These are phyloP conservation scores for Cryptosporidium baileyi DNA, from an alignment of 169 alveolate genomes.

Conservation along the genomic window DNA sequence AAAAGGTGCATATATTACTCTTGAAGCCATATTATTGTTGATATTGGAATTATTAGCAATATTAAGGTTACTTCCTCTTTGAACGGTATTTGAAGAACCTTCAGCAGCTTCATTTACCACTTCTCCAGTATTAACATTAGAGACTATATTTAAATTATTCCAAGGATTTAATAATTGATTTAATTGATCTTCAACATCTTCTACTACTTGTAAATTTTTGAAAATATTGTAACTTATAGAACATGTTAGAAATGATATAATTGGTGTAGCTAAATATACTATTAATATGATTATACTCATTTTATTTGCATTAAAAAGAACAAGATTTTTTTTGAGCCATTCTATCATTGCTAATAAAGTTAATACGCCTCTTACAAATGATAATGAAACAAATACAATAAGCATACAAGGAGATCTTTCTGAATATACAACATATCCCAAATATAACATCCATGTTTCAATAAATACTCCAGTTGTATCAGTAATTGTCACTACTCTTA, in stretches of 20 bases:
- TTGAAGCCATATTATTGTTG: neutral
- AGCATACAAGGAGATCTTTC: constrained; percentile 50
- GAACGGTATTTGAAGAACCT: neutral
- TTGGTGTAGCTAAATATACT: constrained; percentile 36
- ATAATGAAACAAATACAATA: constrained; percentile 42
- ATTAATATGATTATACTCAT: neutral
- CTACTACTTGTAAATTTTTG: constrained; percentile 34
- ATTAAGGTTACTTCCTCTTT: neutral
- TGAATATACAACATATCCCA: constrained; percentile 58
- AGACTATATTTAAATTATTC: neutral
- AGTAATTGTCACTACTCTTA: constrained; percentile 31
- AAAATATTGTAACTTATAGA: constrained; percentile 43
- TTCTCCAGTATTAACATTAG: neutral
- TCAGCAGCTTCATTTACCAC: neutral
- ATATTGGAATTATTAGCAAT: neutral
- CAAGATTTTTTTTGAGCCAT: constrained; percentile 17
- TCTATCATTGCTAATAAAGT: constrained; percentile 5
- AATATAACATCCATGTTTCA: constrained; percentile 40
- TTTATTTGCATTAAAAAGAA: neutral
- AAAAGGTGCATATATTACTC: constrained; percentile 34
- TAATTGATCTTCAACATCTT: constrained; percentile 36
- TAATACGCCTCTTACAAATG: constrained; percentile 50
- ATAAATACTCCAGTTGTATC: constrained; percentile 27
- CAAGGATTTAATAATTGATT: constrained; percentile 11
- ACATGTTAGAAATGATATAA: constrained; percentile 25